These are phyloP conservation scores for Dujonia santamariae DNA, from an alignment of 1,139 yeast genomes.

Conservation along the genomic window DNA sequence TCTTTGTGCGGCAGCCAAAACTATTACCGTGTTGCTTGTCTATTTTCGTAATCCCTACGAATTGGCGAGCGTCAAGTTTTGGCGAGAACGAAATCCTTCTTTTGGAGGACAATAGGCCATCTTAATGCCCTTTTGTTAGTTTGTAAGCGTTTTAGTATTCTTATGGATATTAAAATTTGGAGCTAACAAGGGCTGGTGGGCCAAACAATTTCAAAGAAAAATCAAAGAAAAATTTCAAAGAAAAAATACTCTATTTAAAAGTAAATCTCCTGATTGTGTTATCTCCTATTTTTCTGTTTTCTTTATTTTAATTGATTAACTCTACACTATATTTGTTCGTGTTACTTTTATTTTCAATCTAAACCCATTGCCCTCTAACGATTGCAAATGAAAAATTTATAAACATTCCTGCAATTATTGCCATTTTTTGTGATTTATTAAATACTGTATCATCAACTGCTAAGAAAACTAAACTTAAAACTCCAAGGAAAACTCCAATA, in stretches of 20 bases:
- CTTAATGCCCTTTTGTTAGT: constrained; percentile 47
- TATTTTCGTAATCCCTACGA: constrained; percentile 47
- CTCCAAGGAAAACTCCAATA: constrained; percentile 64
- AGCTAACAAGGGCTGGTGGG: constrained; percentile 50
- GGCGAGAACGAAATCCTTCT: constrained; percentile 46
- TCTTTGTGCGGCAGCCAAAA: constrained; percentile 57
- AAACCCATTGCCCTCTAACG: constrained; percentile 48
- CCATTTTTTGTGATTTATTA: constrained; percentile 57
- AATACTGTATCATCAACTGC: constrained; percentile 55
- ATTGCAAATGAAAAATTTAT: constrained; percentile 58
- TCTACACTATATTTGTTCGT: background rate
- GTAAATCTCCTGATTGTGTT: no score
- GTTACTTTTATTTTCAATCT: constrained; percentile 5
- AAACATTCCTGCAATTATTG: constrained; percentile 59
- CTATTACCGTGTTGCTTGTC: constrained; percentile 58
- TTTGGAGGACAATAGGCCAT: constrained; percentile 38
- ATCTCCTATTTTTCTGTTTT: background rate
- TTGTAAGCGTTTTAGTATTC: constrained; percentile 15
- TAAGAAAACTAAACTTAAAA: constrained; percentile 54
- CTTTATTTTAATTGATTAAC: background rate
- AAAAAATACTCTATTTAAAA: background rate
- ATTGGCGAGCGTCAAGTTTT: constrained; percentile 56
- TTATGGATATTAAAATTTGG: constrained; percentile 16
- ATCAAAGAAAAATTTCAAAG: background rate
- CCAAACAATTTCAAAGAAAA: constrained; percentile 29